A percentile compares a stretch with the other conserved stretches of the same genome.
Conservation (phyloP, 1,139 yeast genomes). For the Kodamaea anthophila region DNA sequence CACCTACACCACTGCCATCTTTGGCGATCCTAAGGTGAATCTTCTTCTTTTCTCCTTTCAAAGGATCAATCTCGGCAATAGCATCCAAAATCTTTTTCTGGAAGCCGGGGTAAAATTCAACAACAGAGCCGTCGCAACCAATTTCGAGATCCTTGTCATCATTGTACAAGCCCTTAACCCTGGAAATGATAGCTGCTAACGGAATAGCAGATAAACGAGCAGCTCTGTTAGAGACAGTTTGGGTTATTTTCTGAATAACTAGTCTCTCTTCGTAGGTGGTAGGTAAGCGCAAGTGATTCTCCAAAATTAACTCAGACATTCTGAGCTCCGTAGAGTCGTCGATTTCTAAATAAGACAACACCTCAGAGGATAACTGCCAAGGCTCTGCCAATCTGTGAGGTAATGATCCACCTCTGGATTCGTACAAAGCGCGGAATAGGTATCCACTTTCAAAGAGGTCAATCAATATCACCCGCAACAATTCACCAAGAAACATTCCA, state of each 20-base stretch:
- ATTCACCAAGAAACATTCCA: constrained; percentile 92
- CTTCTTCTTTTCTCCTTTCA: constrained; percentile 64
- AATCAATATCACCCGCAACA: constrained; percentile 63
- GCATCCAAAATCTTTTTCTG: constrained; percentile 73
- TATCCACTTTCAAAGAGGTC: constrained; percentile 57
- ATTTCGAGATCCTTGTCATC: constrained; percentile 70
- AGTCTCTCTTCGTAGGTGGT: constrained; percentile 63
- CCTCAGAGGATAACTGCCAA: constrained; percentile 78
- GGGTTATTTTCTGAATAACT: constrained; percentile 65
- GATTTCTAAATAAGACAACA: constrained; percentile 73
- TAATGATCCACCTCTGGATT: constrained; percentile 44
- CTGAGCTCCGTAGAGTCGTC: constrained; percentile 69
- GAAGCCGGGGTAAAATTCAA: constrained; percentile 87
- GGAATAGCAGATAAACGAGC: constrained; percentile 86
- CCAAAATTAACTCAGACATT: constrained; percentile 58
- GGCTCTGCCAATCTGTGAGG: constrained; percentile 68
- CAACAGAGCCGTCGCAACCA: constrained; percentile 93
- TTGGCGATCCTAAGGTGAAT: constrained; percentile 74
- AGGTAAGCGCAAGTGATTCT: constrained; percentile 60
- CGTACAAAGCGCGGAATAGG: constrained; percentile 49
- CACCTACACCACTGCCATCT: constrained; percentile 96
- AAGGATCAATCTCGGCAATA: constrained; percentile 59
- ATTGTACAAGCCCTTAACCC: constrained; percentile 37
- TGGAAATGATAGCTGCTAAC: constrained; percentile 61
- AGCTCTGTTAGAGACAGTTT: constrained; percentile 77